Percentiles rank a stretch among this genome's conserved stretches.
These are phyloP conservation scores for Chenopodium album DNA, from an alignment of 148 eudicot species.

Conservation along the genomic window DNA sequence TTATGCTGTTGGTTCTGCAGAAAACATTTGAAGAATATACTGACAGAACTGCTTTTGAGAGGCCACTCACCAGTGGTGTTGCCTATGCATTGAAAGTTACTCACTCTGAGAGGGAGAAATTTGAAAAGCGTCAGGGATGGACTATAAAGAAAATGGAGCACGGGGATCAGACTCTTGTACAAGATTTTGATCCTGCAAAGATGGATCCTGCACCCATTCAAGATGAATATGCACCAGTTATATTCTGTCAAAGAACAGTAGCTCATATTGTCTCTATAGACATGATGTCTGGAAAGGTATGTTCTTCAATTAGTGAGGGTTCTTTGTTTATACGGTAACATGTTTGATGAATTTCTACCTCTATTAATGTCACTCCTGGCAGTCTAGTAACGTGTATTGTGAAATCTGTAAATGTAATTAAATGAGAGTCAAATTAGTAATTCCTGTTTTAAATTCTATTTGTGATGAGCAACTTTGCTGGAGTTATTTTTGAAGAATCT, in stretches of 20 bases:
- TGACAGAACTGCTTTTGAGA: slow-evolving; percentile 83
- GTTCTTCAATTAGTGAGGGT: background rate
- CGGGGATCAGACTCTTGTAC: slow-evolving; percentile 77
- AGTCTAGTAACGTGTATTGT: background rate
- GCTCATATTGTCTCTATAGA: slow-evolving; percentile 87
- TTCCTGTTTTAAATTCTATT: background rate
- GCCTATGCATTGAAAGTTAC: slow-evolving; percentile 87
- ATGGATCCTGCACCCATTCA: slow-evolving; percentile 76
- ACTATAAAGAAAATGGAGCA: slow-evolving; percentile 81
- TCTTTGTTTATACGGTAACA: background rate
- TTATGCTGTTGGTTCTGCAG: slow-evolving; percentile 35
- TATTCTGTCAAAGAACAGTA: slow-evolving; percentile 84
- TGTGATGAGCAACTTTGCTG: background rate
- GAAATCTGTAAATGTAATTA: background rate
- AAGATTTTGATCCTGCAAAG: slow-evolving; percentile 64
- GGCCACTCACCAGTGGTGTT: slow-evolving; percentile 97
- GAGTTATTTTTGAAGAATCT: background rate
- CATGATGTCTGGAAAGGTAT: slow-evolving; percentile 98
- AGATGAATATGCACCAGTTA: slow-evolving; percentile 97
- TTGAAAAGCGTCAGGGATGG: slow-evolving; percentile 88
- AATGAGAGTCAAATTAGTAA: background rate
- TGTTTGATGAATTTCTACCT: background rate
- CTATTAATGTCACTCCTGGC: background rate
- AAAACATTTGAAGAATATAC: slow-evolving; percentile 86
- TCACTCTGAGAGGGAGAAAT: slow-evolving; percentile 66